These are phyloP conservation scores for Trichophaea hybrida DNA, from an alignment of 2,329 filamentous ascomycete genomes.

Conservation along the genomic window DNA sequence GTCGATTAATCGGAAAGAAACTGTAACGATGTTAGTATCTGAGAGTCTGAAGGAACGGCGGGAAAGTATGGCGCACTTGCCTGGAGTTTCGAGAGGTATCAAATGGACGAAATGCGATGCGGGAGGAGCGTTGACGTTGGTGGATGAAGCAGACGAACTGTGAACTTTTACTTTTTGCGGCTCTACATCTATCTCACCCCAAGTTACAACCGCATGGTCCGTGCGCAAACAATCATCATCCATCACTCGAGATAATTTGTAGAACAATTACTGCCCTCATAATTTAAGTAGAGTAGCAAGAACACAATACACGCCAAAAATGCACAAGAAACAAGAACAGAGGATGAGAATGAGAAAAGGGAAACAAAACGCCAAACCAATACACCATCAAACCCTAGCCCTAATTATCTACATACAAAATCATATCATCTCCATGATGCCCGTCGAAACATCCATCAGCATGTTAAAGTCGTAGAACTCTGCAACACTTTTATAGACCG, in stretches of 20 bases:
- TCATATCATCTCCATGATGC: constrained; percentile 36
- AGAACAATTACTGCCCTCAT: no score
- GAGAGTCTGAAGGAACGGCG: background rate
- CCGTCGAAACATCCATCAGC: constrained; percentile 59
- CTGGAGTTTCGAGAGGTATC: background rate
- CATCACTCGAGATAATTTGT: no score
- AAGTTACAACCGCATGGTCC: no score
- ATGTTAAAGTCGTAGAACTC: constrained; percentile 68
- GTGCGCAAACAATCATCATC: no score
- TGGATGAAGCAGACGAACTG: background rate
- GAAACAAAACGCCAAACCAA: constrained; percentile 10
- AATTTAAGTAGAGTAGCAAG: no score
- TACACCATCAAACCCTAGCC: constrained; percentile 5
- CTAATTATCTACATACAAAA: background rate
- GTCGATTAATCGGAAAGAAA: background rate
- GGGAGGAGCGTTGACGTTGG: background rate
- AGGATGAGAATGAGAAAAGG: background rate
- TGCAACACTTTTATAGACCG: constrained; percentile 60
- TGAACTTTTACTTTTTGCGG: background rate
- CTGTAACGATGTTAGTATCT: background rate
- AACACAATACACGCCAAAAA: background rate
- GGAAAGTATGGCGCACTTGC: background rate
- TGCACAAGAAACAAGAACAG: background rate
- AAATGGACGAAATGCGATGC: background rate
- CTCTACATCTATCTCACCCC: background rate